phyloP scores from a whole-genome alignment of 1,284 basidiomycete species.

The Ustilago loliicola region DNA sequence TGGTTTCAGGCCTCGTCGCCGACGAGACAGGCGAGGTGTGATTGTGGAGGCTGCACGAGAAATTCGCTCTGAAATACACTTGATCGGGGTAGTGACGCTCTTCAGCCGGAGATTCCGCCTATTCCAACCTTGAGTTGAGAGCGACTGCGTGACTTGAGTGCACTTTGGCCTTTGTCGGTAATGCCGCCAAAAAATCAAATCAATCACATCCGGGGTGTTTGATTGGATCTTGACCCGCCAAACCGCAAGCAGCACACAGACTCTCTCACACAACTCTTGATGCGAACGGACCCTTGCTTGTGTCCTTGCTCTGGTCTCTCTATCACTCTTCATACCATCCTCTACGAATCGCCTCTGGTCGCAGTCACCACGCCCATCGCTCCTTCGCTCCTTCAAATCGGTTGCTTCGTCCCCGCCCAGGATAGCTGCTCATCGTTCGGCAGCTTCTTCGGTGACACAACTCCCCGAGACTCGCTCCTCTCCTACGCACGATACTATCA shows the following conservation, averaged over 20 bases:
- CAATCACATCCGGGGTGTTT: conserved; percentile 9
- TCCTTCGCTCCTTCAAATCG: not conserved
- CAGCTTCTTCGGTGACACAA: not conserved
- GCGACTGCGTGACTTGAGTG: conserved; percentile 1
- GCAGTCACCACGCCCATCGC: not conserved
- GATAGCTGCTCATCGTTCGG: not conserved
- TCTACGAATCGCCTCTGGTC: not conserved
- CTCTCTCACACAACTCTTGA: not conserved
- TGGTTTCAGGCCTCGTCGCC: conserved; percentile 3
- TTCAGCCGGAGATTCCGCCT: conserved; percentile 1
- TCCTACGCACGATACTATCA: not conserved
- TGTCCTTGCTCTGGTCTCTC: not conserved
- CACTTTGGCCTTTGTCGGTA: not conserved
- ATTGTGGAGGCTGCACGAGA: not conserved
- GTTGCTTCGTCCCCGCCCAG: too few species aligned
- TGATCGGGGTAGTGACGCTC: not conserved
- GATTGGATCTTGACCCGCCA: conserved; percentile 16
- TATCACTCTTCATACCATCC: not conserved
- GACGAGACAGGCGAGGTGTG: conserved; percentile 8
- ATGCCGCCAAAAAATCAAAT: not conserved
- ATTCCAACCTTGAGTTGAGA: not conserved
- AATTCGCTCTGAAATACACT: not conserved
- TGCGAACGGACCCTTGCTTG: conserved; percentile 17
- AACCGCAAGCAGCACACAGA: not conserved
- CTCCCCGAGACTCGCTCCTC: not conserved